Conservation (phyloP, 108 stramenopile species). For the Tribonema minus region DNA sequence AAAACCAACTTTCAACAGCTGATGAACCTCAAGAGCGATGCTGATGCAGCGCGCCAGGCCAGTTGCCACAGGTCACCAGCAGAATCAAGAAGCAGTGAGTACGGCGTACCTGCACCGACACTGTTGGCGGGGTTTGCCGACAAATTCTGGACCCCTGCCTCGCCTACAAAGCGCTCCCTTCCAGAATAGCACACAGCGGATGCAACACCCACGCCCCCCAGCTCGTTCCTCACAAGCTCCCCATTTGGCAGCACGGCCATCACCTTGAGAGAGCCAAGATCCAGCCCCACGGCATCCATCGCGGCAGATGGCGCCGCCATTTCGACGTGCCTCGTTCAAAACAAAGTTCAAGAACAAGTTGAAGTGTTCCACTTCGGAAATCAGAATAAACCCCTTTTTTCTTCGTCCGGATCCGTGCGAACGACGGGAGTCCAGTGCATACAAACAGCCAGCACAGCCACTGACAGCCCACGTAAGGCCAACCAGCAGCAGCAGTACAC, state of each 20-base stretch:
- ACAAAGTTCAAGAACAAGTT: too few relatives aligned
- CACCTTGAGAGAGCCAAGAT: neutral
- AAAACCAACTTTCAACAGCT: too few relatives aligned
- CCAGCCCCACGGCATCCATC: neutral
- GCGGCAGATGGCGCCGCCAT: too few relatives aligned
- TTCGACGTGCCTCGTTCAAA: too few relatives aligned
- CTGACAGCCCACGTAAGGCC: too few relatives aligned
- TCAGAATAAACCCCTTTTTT: neutral
- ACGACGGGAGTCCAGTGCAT: neutral
- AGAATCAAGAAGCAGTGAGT: too few relatives aligned
- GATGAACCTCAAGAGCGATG: too few relatives aligned
- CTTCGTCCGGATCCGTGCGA: neutral
- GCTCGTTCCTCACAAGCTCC: slow-evolving; percentile 10
- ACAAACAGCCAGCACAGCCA: too few relatives aligned
- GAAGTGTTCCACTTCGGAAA: neutral
- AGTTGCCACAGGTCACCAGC: too few relatives aligned
- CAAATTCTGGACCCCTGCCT: neutral
- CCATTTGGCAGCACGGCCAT: neutral
- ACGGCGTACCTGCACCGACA: neutral
- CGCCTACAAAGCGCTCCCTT: slow-evolving; percentile 3
- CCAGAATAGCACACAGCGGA: neutral
- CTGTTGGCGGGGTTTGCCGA: neutral
- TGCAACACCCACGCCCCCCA: neutral
- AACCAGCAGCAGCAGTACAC: too few relatives aligned
- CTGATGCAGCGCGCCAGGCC: too few relatives aligned